These are phyloP conservation scores for Hymenotorrendiella dingleyae DNA, from an alignment of 2,329 filamentous ascomycete species.

Conservation along the genomic window DNA sequence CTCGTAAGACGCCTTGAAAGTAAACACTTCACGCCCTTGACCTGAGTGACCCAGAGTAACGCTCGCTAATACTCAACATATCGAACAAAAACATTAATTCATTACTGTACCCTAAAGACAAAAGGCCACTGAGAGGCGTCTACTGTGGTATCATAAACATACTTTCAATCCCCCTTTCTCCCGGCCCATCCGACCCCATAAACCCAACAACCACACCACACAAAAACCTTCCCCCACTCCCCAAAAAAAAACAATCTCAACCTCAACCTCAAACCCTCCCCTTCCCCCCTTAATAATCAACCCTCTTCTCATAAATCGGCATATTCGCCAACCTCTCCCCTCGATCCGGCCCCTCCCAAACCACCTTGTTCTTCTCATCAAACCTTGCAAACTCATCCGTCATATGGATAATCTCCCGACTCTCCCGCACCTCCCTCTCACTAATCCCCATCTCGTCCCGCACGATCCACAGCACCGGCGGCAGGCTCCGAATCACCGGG, in stretches of 20 bases:
- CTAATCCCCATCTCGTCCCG: slow-evolving; percentile 69
- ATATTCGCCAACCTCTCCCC: slow-evolving; percentile 26
- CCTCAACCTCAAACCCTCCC: too few species aligned
- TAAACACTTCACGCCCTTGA: too few species aligned
- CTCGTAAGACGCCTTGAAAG: too few species aligned
- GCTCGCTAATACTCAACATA: too few species aligned
- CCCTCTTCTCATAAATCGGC: slow-evolving; percentile 25
- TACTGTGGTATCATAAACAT: too few species aligned
- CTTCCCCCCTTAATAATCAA: slow-evolving; percentile 21
- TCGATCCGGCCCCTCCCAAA: slow-evolving; percentile 45
- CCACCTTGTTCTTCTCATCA: slow-evolving; percentile 61
- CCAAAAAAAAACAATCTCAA: background rate
- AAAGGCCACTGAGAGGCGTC: too few species aligned
- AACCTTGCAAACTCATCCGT: slow-evolving; percentile 70
- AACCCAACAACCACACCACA: too few species aligned
- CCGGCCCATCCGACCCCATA: too few species aligned
- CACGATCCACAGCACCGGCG: slow-evolving; percentile 75
- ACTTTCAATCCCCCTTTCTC: too few species aligned
- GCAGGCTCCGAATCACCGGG: slow-evolving; percentile 55
- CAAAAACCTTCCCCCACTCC: background rate
- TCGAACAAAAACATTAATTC: too few species aligned
- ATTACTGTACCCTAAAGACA: too few species aligned
- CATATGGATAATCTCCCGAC: slow-evolving; percentile 64
- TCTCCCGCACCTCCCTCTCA: slow-evolving; percentile 68
- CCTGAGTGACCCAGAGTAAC: too few species aligned